Evolutionary conservation across 108 stramenopile species (phyloP), one percentile per base, ranked within the genome.

Genomic region (Asterionellopsis glacialis): DNA sequence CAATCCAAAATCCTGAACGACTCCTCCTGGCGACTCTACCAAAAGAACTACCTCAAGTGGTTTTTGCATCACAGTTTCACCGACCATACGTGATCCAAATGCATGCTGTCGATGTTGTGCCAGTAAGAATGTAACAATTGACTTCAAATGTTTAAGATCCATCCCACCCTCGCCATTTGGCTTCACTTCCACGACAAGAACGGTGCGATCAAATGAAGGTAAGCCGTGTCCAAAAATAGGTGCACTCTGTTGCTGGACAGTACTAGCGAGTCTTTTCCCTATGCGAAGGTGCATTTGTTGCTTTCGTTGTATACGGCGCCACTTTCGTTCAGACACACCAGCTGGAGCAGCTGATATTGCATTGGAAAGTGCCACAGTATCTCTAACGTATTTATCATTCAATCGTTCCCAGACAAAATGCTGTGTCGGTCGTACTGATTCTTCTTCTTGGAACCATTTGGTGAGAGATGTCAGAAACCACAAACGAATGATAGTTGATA

Each of bases 341-440:
- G 44, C 41, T 5, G 91, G 86, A 45, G 85, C 78, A 48, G 54
- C 51, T 48, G 59, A 26, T 18, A 90, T 51, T 7, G 75, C 88
- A 16, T 55, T 57, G 1, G 51, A 33, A 63, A 88, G 65, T 12
- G 86, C 83, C 3, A 55, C 44, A 7, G 64, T 68, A 69, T 94
- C 92, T 62, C 74, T 69, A 59, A 56, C 41, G 54, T 87, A 90
- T 21, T 79, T 76, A 71, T 94, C 85, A 55, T 94, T 90, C 57
- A 94, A 51, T 22, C 77, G 65, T 71, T 94, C 92, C 71, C 85
- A 87, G 13, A 84, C 71, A 62, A 87, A 90, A 65, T 86, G 85
- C 59, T 91, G 89, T 16, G 67, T 60, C 16, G 89, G 83, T 15
- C 64, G 22, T n/a, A 76, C 70, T 3, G 74, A 47, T 51, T 80